Evolutionary conservation across 2,329 filamentous ascomycete genomes (phyloP).

Genomic region (Didymella lethalis): DNA sequence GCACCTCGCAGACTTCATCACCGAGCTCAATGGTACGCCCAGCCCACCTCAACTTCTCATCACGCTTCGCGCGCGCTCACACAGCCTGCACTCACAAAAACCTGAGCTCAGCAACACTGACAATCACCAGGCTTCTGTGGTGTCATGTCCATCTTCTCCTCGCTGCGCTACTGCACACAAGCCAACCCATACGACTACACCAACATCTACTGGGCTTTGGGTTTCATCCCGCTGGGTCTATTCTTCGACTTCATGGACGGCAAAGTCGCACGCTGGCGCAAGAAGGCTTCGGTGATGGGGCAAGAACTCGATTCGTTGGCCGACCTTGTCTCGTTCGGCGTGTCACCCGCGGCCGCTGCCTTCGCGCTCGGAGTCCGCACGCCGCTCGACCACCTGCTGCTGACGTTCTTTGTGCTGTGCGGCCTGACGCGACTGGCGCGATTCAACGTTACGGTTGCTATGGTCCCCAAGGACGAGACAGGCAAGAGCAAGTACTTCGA

Average conservation of each 20-base stretch:
- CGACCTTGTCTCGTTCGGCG: conserved; percentile 94
- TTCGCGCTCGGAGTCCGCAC: conserved; percentile 91
- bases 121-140: conserved; percentile 74
- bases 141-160: conserved; percentile 95
- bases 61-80: not conserved
- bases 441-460: conserved; percentile 94
- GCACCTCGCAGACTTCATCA: conserved; percentile 84
- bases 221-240: conserved; percentile 81
- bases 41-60: conserved; percentile 1
- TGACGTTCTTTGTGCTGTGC: conserved; percentile 92
- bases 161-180: conserved; percentile 88
- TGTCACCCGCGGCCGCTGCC: conserved; percentile 84
- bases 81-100: not conserved
- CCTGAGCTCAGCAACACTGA: not conserved
- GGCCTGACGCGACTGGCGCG: conserved; percentile 91
- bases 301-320: conserved; percentile 96
- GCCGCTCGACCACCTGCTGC: conserved; percentile 77
- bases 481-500: conserved; percentile 97
- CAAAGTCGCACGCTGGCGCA: conserved; percentile 93
- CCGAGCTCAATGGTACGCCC: conserved; percentile 73
- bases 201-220: conserved; percentile 82
- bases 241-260: conserved; percentile 99
- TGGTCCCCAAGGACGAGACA: conserved; percentile 86
- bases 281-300: conserved; percentile 97
- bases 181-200: conserved; percentile 66